phyloP scores from a whole-genome alignment of 2,329 filamentous ascomycete genomes.

The Cordyceps cateniannulata region DNA sequence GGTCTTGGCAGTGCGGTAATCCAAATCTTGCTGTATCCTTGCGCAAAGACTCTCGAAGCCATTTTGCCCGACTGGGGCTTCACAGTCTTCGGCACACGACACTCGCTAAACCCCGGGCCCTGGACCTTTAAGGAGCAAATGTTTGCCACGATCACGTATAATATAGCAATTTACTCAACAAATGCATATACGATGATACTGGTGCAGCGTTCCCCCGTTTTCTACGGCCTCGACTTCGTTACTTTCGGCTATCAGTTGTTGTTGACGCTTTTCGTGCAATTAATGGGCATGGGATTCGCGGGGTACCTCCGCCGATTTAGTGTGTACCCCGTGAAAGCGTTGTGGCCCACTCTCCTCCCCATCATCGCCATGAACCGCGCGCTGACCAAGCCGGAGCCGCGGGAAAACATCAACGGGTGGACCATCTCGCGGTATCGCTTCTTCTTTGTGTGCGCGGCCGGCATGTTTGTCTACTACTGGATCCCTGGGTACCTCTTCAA shows the following conservation, averaged over 20 bases:
- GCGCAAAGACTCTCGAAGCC: slow-evolving; percentile 37
- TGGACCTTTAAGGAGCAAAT: slow-evolving; percentile 56
- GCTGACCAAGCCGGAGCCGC: slow-evolving; percentile 33
- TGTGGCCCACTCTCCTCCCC: slow-evolving; percentile 46
- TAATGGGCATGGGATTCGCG: slow-evolving; percentile 50
- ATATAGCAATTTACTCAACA: slow-evolving; percentile 39
- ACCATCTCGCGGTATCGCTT: slow-evolving; percentile 38
- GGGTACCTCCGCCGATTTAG: slow-evolving; percentile 43
- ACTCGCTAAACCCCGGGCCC: slow-evolving; percentile 44
- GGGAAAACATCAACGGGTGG: slow-evolving; percentile 27
- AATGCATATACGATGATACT: slow-evolving; percentile 43
- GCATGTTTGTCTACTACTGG: slow-evolving; percentile 48
- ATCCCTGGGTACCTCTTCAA: slow-evolving; percentile 44
- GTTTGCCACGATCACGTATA: slow-evolving; percentile 53
- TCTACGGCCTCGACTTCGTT: slow-evolving; percentile 34
- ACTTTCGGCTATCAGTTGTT: slow-evolving; percentile 40
- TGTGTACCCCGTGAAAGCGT: slow-evolving; percentile 43
- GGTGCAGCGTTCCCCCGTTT: slow-evolving; percentile 39
- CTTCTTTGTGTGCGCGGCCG: slow-evolving; percentile 35
- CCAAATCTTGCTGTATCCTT: slow-evolving; percentile 41
- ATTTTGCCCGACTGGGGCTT: slow-evolving; percentile 39
- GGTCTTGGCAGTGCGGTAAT: slow-evolving; percentile 30
- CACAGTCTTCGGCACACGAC: slow-evolving; percentile 32
- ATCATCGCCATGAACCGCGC: slow-evolving; percentile 41
- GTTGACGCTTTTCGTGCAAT: slow-evolving; percentile 41